These are phyloP conservation scores for Leccinum sublutescens DNA, from an alignment of 768 basidiomycete species.

Conservation along the genomic window DNA sequence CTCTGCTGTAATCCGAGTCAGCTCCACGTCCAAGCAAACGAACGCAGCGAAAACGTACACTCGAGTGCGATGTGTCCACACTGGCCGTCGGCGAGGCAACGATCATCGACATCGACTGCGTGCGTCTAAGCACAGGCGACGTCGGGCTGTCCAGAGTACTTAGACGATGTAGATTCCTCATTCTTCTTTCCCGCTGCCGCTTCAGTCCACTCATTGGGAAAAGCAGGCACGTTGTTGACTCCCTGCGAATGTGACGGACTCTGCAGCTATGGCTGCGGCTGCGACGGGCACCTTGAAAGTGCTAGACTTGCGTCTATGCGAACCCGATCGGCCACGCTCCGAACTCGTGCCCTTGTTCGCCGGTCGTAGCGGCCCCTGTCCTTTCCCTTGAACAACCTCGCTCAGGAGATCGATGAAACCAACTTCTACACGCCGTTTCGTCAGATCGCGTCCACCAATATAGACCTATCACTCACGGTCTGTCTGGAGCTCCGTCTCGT, in stretches of 20 bases:
- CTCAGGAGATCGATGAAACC: conserved; percentile 17
- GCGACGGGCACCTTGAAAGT: conserved; percentile 1
- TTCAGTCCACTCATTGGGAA: not conserved
- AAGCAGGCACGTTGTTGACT: not conserved
- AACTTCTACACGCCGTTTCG: conserved; percentile 4
- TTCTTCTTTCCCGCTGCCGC: not conserved
- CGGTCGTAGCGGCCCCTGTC: not conserved
- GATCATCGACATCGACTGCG: conserved; percentile 29
- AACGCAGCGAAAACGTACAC: conserved; percentile 4
- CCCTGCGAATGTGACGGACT: conserved; percentile 2
- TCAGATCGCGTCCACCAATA: not conserved
- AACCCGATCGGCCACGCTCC: conserved; percentile 8
- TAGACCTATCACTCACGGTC: conserved; percentile 19
- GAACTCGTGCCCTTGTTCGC: not conserved
- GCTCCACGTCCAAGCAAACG: not conserved
- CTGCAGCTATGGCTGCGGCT: not conserved
- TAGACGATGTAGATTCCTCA: not conserved
- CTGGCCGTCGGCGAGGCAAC: conserved; percentile 11
- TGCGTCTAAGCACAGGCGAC: conserved; percentile 23
- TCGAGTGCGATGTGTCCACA: conserved; percentile 10
- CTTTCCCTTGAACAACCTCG: not conserved
- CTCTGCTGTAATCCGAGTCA: conserved; percentile 18
- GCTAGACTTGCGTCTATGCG: conserved; percentile 8
- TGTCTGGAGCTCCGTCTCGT: conserved; percentile 25
- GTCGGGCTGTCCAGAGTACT: conserved; percentile 1